Conservation (phyloP, 495 filamentous ascomycete species). For the Penicillium silybi region DNA sequence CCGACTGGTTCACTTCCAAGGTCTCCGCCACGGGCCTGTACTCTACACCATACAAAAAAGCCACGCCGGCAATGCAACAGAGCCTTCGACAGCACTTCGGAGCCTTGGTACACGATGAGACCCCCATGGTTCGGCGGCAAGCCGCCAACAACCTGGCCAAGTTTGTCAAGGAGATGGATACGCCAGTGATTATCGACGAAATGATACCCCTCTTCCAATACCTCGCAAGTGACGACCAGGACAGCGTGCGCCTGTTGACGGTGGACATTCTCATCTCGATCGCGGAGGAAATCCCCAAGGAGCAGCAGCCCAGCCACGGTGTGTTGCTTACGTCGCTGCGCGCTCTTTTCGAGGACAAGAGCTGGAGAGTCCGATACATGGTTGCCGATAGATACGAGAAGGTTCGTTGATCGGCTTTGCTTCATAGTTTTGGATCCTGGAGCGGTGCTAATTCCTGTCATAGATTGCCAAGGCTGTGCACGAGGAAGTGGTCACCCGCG, state of each 20-base stretch:
- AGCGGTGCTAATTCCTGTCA: conserved; percentile 12
- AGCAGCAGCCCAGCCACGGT: conserved; percentile 94
- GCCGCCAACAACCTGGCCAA: conserved; percentile 94
- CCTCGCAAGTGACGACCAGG: conserved; percentile 90
- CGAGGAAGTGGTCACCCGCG: conserved; percentile 89
- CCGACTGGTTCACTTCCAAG: conserved; percentile 99
- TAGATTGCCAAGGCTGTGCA: conserved; percentile 98
- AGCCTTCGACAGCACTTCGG: conserved; percentile 85
- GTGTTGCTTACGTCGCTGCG: conserved; percentile 85
- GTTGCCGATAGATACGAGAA: conserved; percentile 98
- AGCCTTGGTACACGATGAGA: conserved; percentile 93
- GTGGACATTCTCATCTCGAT: conserved; percentile 96
- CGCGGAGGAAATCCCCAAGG: conserved; percentile 95
- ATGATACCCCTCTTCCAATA: conserved; percentile 99
- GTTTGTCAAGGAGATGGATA: conserved; percentile 93
- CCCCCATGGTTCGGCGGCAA: conserved; percentile 96
- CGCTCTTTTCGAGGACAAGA: conserved; percentile 95
- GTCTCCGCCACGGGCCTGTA: conserved; percentile 96
- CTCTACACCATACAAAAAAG: conserved; percentile 85
- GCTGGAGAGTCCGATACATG: conserved; percentile 99
- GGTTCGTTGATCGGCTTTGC: conserved; percentile 42
- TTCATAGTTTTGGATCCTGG: conserved; percentile 2
- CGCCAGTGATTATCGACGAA: conserved; percentile 86
- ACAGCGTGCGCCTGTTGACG: conserved; percentile 92
- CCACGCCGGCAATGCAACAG: conserved; percentile 78